These are phyloP conservation scores for Flaveria trinervia DNA, from an alignment of 129 eudicot species.

Conservation along the genomic window DNA sequence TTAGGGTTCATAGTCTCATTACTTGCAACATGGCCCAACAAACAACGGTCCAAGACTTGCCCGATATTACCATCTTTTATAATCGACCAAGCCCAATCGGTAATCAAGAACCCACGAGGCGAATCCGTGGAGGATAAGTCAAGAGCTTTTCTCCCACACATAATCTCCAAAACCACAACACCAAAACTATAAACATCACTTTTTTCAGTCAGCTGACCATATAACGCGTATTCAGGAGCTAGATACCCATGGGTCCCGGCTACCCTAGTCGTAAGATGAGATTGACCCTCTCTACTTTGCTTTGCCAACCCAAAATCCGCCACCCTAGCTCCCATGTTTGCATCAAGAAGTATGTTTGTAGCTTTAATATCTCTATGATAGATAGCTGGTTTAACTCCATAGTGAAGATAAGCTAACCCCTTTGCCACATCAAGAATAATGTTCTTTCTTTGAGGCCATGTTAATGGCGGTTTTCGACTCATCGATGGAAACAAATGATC, in stretches of 20 bases:
- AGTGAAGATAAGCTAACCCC: conserved; percentile 72
- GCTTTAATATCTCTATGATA: conserved; percentile 78
- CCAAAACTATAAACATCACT: conserved; percentile 90
- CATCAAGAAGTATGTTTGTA: conserved; percentile 73
- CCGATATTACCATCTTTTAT: conserved; percentile 60
- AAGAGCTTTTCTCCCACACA: conserved; percentile 85
- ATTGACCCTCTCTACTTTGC: conserved; percentile 75
- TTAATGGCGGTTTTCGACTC: conserved; percentile 36
- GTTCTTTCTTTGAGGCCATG: conserved; percentile 83
- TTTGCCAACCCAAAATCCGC: conserved; percentile 86
- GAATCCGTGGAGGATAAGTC: conserved; percentile 57
- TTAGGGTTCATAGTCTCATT: conserved; percentile 51
- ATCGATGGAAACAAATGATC: conserved; percentile 60
- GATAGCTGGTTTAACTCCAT: conserved; percentile 77
- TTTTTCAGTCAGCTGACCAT: conserved; percentile 78
- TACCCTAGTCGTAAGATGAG: conserved; percentile 86
- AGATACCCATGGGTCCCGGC: conserved; percentile 88
- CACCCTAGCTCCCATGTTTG: conserved; percentile 74
- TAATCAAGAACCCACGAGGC: conserved; percentile 58
- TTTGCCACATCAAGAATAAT: conserved; percentile 74
- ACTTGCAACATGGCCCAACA: conserved; percentile 40
- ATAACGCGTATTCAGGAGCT: conserved; percentile 84
- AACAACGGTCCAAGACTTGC: conserved; percentile 47
- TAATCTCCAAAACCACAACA: conserved; percentile 69
- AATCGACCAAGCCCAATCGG: conserved; percentile 85